Percentiles rank a stretch among this genome's conserved stretches.
Conservation (phyloP, 495 filamentous ascomycete species). For the Neurospora discreta region DNA sequence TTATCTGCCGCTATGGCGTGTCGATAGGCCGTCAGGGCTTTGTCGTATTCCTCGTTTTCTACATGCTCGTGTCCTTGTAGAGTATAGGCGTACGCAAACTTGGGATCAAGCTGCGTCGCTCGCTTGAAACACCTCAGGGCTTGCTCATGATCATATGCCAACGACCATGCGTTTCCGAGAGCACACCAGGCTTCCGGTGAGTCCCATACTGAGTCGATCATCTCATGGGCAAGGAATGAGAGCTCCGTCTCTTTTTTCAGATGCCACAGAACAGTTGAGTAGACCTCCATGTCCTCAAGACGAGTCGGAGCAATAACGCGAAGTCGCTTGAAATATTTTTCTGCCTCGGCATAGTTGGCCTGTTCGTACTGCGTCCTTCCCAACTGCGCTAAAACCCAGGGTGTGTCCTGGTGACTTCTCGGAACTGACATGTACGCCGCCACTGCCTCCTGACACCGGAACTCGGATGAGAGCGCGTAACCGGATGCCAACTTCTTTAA, state of each 20-base stretch:
- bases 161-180: conserved; percentile 87
- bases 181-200: conserved; percentile 95
- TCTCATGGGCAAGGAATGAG: conserved; percentile 81
- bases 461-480: conserved; percentile 65
- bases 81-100: conserved; percentile 91
- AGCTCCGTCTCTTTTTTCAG: conserved; percentile 84
- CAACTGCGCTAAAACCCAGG: conserved; percentile 88
- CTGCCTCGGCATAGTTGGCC: conserved; percentile 70
- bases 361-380: conserved; percentile 85
- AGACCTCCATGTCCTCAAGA: conserved; percentile 91
- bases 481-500: conserved; percentile 73
- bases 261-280: conserved; percentile 95
- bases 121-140: conserved; percentile 91
- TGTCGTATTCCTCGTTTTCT: conserved; percentile 95
- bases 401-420: conserved; percentile 72
- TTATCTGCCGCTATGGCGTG: conserved; percentile 71
- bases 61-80: conserved; percentile 94
- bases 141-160: conserved; percentile 90
- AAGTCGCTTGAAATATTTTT: conserved; percentile 69
- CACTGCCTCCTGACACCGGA: conserved; percentile 66
- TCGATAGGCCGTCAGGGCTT: conserved; percentile 76
- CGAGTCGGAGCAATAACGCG: conserved; percentile 65
- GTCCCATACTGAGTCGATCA: conserved; percentile 73
- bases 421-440: conserved; percentile 58
- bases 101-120: conserved; percentile 78